phyloP scores from a whole-genome alignment of 768 basidiomycete species.

The Lactarius tabidus region DNA sequence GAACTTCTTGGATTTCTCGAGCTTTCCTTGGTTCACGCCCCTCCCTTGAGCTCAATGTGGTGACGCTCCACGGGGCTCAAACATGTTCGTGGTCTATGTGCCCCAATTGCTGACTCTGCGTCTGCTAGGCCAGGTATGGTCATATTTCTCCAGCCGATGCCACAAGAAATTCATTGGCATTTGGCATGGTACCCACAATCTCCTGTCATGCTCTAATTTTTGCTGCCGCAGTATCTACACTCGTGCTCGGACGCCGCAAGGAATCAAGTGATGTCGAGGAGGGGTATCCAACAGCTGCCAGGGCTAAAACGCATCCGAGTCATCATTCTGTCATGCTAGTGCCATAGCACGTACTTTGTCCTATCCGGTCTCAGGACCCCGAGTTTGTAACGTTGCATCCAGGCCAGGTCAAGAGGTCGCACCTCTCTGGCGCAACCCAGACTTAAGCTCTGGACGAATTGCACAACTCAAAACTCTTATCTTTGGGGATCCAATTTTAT shows the following conservation, averaged over 20 bases:
- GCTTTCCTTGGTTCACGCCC: neutral
- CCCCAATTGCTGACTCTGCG: neutral
- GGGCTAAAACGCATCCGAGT: neutral
- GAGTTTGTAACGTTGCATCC: neutral
- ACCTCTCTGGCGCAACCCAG: neutral
- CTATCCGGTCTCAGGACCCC: neutral
- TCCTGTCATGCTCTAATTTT: conserved; percentile 4
- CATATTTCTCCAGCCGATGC: neutral
- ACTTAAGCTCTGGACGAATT: neutral
- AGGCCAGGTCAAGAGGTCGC: neutral
- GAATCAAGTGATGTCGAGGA: conserved; percentile 3
- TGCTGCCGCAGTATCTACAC: neutral
- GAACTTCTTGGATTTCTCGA: neutral
- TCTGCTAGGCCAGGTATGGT: neutral
- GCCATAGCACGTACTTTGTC: neutral
- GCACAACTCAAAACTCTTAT: neutral
- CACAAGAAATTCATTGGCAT: neutral
- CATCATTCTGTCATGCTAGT: neutral
- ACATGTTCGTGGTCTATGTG: neutral
- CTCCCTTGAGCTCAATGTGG: neutral
- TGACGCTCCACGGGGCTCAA: neutral
- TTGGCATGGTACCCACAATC: neutral
- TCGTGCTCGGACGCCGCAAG: neutral
- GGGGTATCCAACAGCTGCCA: neutral
- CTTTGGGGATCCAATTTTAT: neutral